A percentile compares a stretch with the other conserved stretches of the same genome.
phyloP scores from a whole-genome alignment of 495 filamentous ascomycete genomes.

The Neurospora tetrasperma region DNA sequence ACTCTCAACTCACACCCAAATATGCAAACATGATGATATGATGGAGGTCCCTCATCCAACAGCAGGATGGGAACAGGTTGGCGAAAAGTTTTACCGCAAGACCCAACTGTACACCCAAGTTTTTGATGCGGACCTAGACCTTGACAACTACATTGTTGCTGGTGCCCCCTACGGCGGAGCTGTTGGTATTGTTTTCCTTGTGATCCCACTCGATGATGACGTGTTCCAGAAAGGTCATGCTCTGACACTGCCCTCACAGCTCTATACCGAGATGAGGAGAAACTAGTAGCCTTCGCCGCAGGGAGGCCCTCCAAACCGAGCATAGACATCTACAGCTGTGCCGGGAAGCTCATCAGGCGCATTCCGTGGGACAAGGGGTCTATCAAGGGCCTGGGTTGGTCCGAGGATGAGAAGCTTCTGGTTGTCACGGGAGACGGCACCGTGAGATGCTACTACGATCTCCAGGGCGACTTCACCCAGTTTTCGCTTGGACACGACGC shows the following conservation, averaged over 20 bases:
- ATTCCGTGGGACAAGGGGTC: conserved; percentile 81
- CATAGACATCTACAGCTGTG: conserved; percentile 90
- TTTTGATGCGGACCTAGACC: conserved; percentile 83
- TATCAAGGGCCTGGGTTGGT: conserved; percentile 89
- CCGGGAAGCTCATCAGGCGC: conserved; percentile 66
- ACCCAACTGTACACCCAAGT: conserved; percentile 82
- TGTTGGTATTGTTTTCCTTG: conserved; percentile 48
- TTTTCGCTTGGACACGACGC: conserved; percentile 90
- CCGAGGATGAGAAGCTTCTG: conserved; percentile 87
- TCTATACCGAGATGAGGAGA: conserved; percentile 77
- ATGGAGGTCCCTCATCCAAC: conserved; percentile 56
- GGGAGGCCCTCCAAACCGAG: conserved; percentile 63
- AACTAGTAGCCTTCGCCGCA: conserved; percentile 66
- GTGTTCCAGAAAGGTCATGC: background rate
- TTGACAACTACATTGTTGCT: conserved; percentile 87
- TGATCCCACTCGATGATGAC: background rate
- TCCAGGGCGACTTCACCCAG: conserved; percentile 89
- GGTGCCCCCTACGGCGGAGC: conserved; percentile 94
- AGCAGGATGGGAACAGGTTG: conserved; percentile 86
- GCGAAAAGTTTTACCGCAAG: conserved; percentile 89
- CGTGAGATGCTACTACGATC: conserved; percentile 81
- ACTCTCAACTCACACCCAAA: conserved; percentile 66
- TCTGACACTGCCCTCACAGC: conserved; percentile 40
- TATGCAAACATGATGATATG: conserved; percentile 28
- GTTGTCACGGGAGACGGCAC: conserved; percentile 83